Conservation (phyloP, 2,329 filamentous ascomycete genomes). For the Erysiphe pulchra region DNA sequence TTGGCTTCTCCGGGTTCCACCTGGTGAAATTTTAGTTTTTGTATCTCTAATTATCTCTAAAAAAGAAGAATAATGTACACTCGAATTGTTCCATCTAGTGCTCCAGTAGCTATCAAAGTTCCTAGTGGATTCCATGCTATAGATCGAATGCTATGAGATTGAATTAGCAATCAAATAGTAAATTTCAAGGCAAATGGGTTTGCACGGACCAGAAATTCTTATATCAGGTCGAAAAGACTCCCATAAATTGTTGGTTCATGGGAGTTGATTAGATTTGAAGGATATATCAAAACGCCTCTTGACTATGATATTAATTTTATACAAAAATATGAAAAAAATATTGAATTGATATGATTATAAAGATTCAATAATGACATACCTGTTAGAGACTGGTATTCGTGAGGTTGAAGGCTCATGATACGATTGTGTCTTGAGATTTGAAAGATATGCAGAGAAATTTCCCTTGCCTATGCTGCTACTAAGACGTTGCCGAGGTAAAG, state of each 20-base stretch:
- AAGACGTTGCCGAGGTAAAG: constrained; percentile 18
- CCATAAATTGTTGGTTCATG: too few relatives aligned
- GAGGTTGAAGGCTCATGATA: constrained; percentile 19
- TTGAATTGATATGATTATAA: background rate
- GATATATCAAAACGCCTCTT: too few relatives aligned
- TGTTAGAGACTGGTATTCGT: background rate
- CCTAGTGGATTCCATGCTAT: constrained; percentile 80
- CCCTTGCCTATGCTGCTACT: constrained; percentile 35
- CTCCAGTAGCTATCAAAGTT: constrained; percentile 59
- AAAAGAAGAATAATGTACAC: constrained; percentile 17
- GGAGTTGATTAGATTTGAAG: too few relatives aligned
- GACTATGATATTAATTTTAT: background rate
- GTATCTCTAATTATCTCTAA: too few relatives aligned
- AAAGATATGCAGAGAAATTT: constrained; percentile 40
- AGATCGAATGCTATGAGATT: constrained; percentile 35
- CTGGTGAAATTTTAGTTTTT: constrained; percentile 1
- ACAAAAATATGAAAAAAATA: background rate
- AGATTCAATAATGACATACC: background rate
- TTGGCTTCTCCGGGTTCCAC: constrained; percentile 57
- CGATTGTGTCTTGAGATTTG: constrained; percentile 39
- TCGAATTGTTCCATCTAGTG: constrained; percentile 40
- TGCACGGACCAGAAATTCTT: too few relatives aligned
- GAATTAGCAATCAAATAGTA: constrained; percentile 1
- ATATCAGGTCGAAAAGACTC: too few relatives aligned
- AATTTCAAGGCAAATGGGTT: too few relatives aligned